These are phyloP conservation scores for Alternaria novae-zelandiae DNA, from an alignment of 2,329 filamentous ascomycete species.

Conservation along the genomic window DNA sequence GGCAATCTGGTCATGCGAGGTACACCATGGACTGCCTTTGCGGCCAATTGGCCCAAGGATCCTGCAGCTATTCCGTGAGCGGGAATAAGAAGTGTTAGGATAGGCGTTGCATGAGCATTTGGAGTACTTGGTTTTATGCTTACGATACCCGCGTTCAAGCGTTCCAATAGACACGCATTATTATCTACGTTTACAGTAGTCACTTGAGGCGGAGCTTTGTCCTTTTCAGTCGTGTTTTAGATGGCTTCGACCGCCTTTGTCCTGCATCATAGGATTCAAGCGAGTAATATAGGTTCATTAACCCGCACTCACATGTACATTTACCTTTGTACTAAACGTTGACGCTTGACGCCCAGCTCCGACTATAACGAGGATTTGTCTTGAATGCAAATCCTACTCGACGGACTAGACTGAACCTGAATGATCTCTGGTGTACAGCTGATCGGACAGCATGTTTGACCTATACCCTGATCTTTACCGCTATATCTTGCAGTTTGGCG, in stretches of 20 bases:
- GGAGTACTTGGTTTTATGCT: slow-evolving; percentile 15
- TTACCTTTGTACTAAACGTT: background rate
- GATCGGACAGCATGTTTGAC: slow-evolving; percentile 4
- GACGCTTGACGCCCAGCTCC: background rate
- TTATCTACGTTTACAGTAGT: background rate
- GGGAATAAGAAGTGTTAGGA: background rate
- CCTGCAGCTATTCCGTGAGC: slow-evolving; percentile 38
- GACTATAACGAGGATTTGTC: background rate
- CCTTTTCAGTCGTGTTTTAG: background rate
- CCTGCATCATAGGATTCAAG: background rate
- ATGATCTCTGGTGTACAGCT: background rate
- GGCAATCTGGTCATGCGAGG: slow-evolving; percentile 38
- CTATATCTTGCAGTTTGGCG: slow-evolving; percentile 11
- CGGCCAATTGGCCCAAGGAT: slow-evolving; percentile 43
- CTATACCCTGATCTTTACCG: background rate
- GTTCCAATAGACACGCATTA: slow-evolving; percentile 8
- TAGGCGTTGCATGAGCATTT: slow-evolving; percentile 19
- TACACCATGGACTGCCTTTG: slow-evolving; percentile 44
- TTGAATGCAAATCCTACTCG: background rate
- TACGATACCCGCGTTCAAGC: slow-evolving; percentile 27
- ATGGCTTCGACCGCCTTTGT: background rate
- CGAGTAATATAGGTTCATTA: background rate
- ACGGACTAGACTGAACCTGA: background rate
- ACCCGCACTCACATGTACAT: background rate
- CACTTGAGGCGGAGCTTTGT: background rate